Base-by-base conservation (phyloP, 2,329 filamentous ascomycete species). In the Xylaria digitata region DNA sequence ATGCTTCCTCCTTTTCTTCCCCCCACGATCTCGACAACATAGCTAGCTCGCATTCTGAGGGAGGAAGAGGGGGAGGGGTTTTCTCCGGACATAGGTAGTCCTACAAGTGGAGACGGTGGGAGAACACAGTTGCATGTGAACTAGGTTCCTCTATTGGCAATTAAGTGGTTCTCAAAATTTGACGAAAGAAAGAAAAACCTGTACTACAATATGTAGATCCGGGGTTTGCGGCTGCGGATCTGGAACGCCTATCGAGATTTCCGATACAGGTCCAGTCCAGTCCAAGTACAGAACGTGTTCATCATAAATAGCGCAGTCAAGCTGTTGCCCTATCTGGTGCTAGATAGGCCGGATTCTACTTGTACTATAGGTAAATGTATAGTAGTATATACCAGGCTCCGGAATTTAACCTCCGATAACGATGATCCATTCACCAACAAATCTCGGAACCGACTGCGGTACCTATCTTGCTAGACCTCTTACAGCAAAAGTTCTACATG, bases 201-300 rank as follows among this genome's bases (percentile, higher is more conserved):
- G 26, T 26, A 26, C 26, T 26, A 26, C 26, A 26, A 5, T 46
- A 43, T 61, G 48, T 59, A 54, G 53, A 66, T 66, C 50, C 64
- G 63, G 66, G 66, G 55, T 60, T 68, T 66, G 66, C 55, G 63
- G 63, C 60, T 57, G 34, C 59, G 49, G 63, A 66, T 63, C 63
- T 63, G 63, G 66, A 63, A 61, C 66, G 55, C 42, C 42, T 45
- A 59, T 50, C 43, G 52, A 63, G 52, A 67, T 63, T 65, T n/a
- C 55, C 52, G 63, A 65, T 65, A 26, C 26, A 26, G 26, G 26
- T 26, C 32, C 48, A 62, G 48, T 37, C 34, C 30, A 49, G 46
- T 50, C 34, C 48, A 15, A 15, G 37, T 40, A 40, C 37, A 34
- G 26, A 34, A 34, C 32, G 32, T 34, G 37, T 45, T 13, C 63